Percentiles rank a stretch among this genome's conserved stretches.
phyloP scores from a whole-genome alignment of 2,329 filamentous ascomycete genomes.

The Periconia sp. region DNA sequence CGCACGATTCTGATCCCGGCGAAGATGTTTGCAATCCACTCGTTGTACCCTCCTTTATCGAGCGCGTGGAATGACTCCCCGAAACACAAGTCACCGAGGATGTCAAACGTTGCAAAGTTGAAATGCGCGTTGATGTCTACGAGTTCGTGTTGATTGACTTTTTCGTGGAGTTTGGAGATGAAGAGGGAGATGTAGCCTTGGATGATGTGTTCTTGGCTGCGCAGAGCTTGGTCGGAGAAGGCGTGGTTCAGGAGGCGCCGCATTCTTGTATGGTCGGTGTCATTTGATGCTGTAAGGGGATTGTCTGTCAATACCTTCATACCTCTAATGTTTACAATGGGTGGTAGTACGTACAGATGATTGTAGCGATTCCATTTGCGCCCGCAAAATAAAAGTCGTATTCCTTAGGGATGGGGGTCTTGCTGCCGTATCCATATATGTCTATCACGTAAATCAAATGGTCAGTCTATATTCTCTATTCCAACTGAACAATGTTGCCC shows the following conservation, averaged over 20 bases:
- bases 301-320: not conserved
- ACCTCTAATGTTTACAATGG: not conserved
- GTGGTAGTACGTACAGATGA: constrained; percentile 8
- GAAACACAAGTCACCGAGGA: constrained; percentile 30
- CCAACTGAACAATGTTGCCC: not conserved
- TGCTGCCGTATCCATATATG: constrained; percentile 13
- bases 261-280: constrained; percentile 15
- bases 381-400: constrained; percentile 9
- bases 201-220: constrained; percentile 19
- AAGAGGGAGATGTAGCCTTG: constrained; percentile 16
- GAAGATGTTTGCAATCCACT: constrained; percentile 24
- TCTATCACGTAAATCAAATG: constrained; percentile 1
- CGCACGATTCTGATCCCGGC: constrained; percentile 8
- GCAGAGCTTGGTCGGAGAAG: constrained; percentile 17
- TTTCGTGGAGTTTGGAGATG: constrained; percentile 12
- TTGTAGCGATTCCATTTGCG: constrained; percentile 3
- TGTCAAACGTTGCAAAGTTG: constrained; percentile 27
- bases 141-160: constrained; percentile 1
- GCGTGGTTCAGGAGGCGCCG: constrained; percentile 17
- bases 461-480: not conserved
- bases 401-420: constrained; percentile 12
- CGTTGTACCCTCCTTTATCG: constrained; percentile 15
- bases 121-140: constrained; percentile 18
- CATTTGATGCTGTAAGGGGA: constrained; percentile 8
- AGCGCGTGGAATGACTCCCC: constrained; percentile 30